Base-by-base conservation (phyloP, 768 basidiomycete species). In the Cyclocybe aegerita region DNA sequence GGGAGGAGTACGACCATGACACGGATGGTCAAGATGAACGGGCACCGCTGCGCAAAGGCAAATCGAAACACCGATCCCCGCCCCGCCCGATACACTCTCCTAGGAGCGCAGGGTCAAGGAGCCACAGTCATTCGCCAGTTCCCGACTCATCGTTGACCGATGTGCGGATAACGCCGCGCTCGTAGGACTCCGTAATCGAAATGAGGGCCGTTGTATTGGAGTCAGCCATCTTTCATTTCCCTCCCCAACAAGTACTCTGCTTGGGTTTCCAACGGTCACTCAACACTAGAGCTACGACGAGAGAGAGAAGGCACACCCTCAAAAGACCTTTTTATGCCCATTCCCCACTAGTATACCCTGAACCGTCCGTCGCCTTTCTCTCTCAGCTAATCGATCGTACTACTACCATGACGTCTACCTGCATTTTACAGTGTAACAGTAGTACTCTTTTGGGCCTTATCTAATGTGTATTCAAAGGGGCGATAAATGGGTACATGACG, bases 71-170 rank as follows among this genome's bases (percentile, higher is more conserved):
- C 43, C 55, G 49, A 31, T 56, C 38, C n/a, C 64, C 49, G 49
- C 52, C 37, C 38, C 56, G 41, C 37, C 42, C 53, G 39, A 57
- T 48, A 47, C 50, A 50, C 56, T 37, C 48, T 48, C 23, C 56
- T 59, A 65, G 48, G 39, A 46, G 52, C 36, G 40, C 62, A 53
- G 74, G 72, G 53, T 77, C 80, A 65, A 70, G 80, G 64, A 82
- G 80, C 67, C 73, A 74, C 63, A 82, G 75, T 60, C 70, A 70
- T 64, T 83, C 83, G 15, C 83, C 82, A 5, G 62, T 65, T 47
- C 68, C 65, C 33, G 64, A 62, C 56, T 59, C 65, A 45, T 70
- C 73, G 61, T 65, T 66, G 60, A 68, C 66, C 54, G 73, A 74
- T 52, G 64, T 69, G 43, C 68, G 74, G 66, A 65, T 68, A 68